A percentile compares a stretch with the other conserved stretches of the same genome.
Evolutionary conservation across 371 early-diverging fungal genomes (phyloP).

Genomic region (Batrachochytrium dendrobatidis): DNA sequence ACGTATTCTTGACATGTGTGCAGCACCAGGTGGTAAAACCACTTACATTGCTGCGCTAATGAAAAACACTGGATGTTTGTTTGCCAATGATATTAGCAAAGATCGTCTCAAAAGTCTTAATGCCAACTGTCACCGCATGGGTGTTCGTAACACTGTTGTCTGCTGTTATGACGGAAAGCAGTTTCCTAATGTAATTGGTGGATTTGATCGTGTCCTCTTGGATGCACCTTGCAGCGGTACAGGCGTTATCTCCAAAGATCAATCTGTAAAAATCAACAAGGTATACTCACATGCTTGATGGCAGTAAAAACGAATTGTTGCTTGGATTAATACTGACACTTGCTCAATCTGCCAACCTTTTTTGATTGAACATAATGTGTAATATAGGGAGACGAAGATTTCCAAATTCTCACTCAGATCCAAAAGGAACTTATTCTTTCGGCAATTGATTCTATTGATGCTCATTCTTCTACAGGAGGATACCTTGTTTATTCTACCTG

Average conservation of each 20-base stretch:
- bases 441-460: slow-evolving; percentile 97
- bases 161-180: slow-evolving; percentile 95
- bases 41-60: slow-evolving; percentile 87
- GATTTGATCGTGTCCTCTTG: slow-evolving; percentile 95
- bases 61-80: slow-evolving; percentile 97
- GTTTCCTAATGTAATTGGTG: slow-evolving; percentile 91
- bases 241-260: slow-evolving; percentile 98
- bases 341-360: neutral
- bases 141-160: slow-evolving; percentile 91
- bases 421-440: slow-evolving; percentile 95
- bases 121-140: slow-evolving; percentile 95
- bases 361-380: no score
- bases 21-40: slow-evolving; percentile 99
- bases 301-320: no score
- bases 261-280: slow-evolving; percentile 91
- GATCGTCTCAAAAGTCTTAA: slow-evolving; percentile 85
- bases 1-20: slow-evolving; percentile 97
- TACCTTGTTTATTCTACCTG: slow-evolving; percentile 99
- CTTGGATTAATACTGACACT: no score
- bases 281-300: no score
- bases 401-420: slow-evolving; percentile 78
- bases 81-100: slow-evolving; percentile 96
- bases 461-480: slow-evolving; percentile 87
- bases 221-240: slow-evolving; percentile 99
- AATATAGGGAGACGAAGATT: slow-evolving; percentile 76